Conservation (phyloP, 2,329 filamentous ascomycete species). For the Magnaporthiopsis incrustans region DNA sequence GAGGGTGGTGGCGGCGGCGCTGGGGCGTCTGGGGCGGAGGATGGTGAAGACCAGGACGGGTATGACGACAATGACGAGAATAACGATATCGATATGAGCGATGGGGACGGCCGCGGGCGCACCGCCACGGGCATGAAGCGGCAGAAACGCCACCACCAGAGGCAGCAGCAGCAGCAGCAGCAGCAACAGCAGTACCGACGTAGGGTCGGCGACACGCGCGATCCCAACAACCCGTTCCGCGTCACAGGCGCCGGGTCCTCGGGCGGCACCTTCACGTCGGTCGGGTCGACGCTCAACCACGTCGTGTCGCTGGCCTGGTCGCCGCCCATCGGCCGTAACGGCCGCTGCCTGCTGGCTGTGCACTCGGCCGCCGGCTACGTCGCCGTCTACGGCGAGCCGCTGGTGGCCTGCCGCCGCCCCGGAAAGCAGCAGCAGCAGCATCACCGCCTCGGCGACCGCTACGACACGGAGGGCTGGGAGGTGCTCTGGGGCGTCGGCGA, state of each 20-base stretch:
- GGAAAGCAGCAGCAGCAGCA: not conserved
- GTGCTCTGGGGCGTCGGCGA: constrained; percentile 50
- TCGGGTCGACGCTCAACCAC: constrained; percentile 46
- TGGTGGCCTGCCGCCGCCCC: not conserved
- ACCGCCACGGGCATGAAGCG: not conserved
- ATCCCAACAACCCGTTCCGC: constrained; percentile 20
- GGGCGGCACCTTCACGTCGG: constrained; percentile 34
- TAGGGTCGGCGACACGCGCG: not conserved
- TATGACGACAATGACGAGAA: constrained; percentile 15
- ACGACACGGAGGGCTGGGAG: constrained; percentile 37
- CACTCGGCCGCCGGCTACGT: constrained; percentile 43
- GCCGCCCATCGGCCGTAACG: constrained; percentile 47
- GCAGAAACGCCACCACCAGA: constrained; percentile 16
- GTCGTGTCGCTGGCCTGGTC: constrained; percentile 48
- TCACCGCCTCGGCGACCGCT: constrained; percentile 15
- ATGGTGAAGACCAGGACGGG: constrained; percentile 14
- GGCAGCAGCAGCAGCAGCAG: constrained; percentile 13
- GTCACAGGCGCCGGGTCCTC: constrained; percentile 30
- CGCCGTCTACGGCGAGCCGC: constrained; percentile 41
- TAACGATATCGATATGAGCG: constrained; percentile 18
- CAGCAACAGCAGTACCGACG: not conserved
- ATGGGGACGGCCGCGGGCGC: constrained; percentile 16
- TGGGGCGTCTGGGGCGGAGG: not conserved
- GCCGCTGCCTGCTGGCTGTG: constrained; percentile 41
- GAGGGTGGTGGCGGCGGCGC: constrained; percentile 6